These are phyloP conservation scores for Melaleuca quinquenervia DNA, from an alignment of 345 rosid genomes.

Conservation along the genomic window DNA sequence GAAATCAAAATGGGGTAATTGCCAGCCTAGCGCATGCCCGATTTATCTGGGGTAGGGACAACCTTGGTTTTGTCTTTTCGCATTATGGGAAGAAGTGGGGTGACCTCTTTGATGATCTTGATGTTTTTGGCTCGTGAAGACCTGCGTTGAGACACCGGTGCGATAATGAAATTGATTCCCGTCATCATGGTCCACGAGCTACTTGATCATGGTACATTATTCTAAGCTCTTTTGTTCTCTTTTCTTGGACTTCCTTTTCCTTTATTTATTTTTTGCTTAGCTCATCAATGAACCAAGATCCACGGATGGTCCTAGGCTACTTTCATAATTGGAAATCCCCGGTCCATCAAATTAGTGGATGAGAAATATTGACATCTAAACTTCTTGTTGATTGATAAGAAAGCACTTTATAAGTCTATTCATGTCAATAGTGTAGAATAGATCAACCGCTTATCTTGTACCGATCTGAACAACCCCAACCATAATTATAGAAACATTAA, in stretches of 20 bases:
- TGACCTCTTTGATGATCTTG: not conserved
- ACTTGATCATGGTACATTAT: not conserved
- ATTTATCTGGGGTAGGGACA: not conserved
- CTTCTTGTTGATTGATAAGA: rapidly evolving
- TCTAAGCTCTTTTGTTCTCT: not conserved
- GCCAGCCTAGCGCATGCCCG: not conserved
- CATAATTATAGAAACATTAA: not conserved
- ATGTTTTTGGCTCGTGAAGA: not conserved
- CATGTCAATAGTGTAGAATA: not conserved
- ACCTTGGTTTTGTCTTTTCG: not conserved
- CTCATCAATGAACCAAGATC: not conserved
- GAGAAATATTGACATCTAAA: rapidly evolving
- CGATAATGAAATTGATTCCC: not conserved
- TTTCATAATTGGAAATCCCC: not conserved
- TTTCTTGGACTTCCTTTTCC: not conserved
- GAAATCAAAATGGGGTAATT: not conserved
- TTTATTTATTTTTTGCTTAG: not conserved
- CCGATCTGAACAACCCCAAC: not conserved
- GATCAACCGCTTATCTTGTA: not conserved
- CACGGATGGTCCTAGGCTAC: not conserved
- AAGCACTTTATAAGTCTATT: not conserved
- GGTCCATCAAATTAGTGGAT: not conserved
- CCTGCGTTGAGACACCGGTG: not conserved
- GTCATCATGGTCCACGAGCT: not conserved
- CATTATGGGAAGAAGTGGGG: not conserved